Evolutionary conservation across 2,329 filamentous ascomycete species (phyloP).

Genomic region (Cladosporium sphaerospermum): DNA sequence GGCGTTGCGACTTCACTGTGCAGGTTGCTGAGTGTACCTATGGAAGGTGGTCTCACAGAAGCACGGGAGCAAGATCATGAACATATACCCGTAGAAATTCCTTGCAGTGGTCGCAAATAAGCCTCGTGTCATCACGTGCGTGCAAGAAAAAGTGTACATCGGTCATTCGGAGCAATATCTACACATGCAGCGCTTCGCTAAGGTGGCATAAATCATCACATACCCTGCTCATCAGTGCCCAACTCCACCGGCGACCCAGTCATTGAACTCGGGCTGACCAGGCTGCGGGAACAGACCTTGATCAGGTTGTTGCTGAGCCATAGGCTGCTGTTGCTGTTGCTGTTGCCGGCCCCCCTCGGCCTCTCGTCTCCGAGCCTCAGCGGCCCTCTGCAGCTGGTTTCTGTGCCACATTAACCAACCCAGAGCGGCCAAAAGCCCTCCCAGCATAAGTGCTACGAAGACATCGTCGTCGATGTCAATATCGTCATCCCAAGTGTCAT

Average conservation of each 20-base stretch:
- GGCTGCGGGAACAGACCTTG: constrained; percentile 59
- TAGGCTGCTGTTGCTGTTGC: constrained; percentile 31
- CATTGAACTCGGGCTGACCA: constrained; percentile 60
- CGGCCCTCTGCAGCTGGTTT: constrained; percentile 54
- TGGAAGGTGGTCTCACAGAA: too few relatives aligned
- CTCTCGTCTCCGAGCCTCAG: constrained; percentile 41
- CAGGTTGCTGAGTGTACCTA: too few relatives aligned
- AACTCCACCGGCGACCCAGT: constrained; percentile 63
- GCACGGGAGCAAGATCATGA: too few relatives aligned
- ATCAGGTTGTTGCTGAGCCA: constrained; percentile 41
- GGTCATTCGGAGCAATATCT: too few relatives aligned
- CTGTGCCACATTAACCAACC: constrained; percentile 76
- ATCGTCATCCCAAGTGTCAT: constrained; percentile 53
- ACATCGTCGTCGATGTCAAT: constrained; percentile 64
- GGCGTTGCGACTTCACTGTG: too few relatives aligned
- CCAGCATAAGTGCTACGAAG: constrained; percentile 76
- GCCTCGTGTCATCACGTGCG: too few relatives aligned
- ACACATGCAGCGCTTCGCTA: too few relatives aligned
- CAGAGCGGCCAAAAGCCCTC: constrained; percentile 68
- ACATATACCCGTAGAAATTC: too few relatives aligned
- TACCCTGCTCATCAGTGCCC: constrained; percentile 42
- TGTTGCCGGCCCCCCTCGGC: constrained; percentile 26
- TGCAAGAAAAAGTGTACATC: too few relatives aligned
- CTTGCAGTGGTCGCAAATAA: too few relatives aligned
- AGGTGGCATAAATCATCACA: too few relatives aligned